phyloP scores from a whole-genome alignment of 208 protist genomes.

The Trypanosoma caninum region DNA sequence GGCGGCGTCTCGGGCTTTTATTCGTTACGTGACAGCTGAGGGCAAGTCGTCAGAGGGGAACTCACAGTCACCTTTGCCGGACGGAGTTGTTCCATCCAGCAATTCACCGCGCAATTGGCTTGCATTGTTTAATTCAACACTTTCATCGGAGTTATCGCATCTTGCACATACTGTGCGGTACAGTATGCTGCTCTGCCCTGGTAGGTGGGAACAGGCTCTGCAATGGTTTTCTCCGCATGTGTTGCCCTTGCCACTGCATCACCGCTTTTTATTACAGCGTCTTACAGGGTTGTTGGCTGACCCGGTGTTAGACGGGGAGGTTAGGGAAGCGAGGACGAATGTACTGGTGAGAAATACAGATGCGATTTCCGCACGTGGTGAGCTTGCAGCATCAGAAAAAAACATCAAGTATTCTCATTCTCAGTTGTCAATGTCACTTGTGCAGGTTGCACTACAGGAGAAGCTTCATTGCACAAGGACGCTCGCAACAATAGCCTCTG shows the following conservation, averaged over 20 bases:
- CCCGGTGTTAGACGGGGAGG: background rate
- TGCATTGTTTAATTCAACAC: conserved; percentile 19
- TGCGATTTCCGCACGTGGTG: background rate
- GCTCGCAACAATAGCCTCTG: background rate
- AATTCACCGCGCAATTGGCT: background rate
- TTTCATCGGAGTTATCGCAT: conserved; percentile 39
- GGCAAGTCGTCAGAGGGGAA: background rate
- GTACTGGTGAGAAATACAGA: too few species aligned
- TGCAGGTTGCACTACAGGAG: conserved; percentile 24
- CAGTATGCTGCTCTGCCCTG: conserved; percentile 39
- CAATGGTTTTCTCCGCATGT: conserved; percentile 34
- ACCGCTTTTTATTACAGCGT: conserved; percentile 26
- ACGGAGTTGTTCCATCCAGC: background rate
- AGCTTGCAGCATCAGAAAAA: background rate
- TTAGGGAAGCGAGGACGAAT: background rate
- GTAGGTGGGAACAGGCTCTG: conserved; percentile 44
- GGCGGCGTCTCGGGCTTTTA: conserved; percentile 39
- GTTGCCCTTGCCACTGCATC: conserved; percentile 45
- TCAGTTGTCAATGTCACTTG: conserved; percentile 16
- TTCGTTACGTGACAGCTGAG: conserved; percentile 27
- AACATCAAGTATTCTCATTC: background rate
- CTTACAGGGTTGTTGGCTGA: conserved; percentile 3
- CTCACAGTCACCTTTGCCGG: background rate
- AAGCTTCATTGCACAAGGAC: conserved; percentile 11
- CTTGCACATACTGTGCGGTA: conserved; percentile 57